Evolutionary conservation across 331 rosid species (phyloP).

Genomic region (Cydonia oblonga): DNA sequence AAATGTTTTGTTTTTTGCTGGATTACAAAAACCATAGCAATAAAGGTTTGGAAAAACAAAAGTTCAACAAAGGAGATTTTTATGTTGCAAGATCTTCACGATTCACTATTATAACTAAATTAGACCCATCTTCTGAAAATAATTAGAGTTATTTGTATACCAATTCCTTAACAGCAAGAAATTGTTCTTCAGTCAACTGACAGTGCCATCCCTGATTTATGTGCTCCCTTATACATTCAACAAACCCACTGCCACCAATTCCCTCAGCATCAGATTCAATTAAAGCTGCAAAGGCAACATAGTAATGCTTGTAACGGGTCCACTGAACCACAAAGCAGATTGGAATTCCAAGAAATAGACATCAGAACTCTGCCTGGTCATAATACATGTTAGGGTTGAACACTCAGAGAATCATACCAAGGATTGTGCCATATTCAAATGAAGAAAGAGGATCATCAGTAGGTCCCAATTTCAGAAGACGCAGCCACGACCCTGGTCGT

Average conservation of each 20-base stretch:
- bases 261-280: conserved; percentile 99
- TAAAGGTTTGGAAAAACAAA: not conserved
- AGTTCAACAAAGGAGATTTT: not conserved
- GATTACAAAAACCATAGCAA: not conserved
- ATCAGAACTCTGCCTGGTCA: conserved; percentile 7
- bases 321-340: conserved; percentile 8
- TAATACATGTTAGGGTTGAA: conserved; percentile 16
- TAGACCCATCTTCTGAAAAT: not conserved
- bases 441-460: conserved; percentile 98
- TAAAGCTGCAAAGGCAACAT: conserved; percentile 62
- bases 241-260: conserved; percentile 95
- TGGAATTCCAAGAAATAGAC: conserved; percentile 11
- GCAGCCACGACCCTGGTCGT: conserved; percentile 82
- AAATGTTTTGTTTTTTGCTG: not conserved
- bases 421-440: conserved; percentile 98
- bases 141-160: conserved; percentile 29
- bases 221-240: conserved; percentile 96
- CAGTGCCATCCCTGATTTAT: conserved; percentile 95
- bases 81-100: not conserved
- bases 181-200: conserved; percentile 92
- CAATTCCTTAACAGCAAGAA: conserved; percentile 97
- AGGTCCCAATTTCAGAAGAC: conserved; percentile 88
- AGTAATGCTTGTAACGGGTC: conserved; percentile 13
- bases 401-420: conserved; percentile 41
- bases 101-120: not conserved